Percentiles rank a stretch among this genome's conserved stretches.
Evolutionary conservation across 805 yeast species (phyloP).

Genomic region (Yarrowia phangngaensis): DNA sequence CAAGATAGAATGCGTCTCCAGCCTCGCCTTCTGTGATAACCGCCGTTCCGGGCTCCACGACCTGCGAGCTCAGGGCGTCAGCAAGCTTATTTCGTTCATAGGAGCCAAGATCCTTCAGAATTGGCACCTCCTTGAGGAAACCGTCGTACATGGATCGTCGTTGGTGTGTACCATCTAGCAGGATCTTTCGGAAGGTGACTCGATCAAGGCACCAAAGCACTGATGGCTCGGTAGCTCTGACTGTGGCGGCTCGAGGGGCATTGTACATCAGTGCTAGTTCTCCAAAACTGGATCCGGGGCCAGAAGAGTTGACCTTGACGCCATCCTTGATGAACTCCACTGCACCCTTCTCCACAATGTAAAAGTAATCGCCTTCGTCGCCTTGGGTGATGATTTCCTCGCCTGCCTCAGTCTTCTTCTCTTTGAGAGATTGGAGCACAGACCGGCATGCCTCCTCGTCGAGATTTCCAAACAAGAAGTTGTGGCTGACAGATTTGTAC

Average conservation of each 20-base stretch:
- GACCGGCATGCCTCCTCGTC: constrained; percentile 73
- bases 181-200: constrained; percentile 83
- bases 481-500: constrained; percentile 66
- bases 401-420: constrained; percentile 57
- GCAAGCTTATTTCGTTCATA: constrained; percentile 90
- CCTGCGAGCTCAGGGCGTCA: constrained; percentile 83
- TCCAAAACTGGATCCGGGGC: constrained; percentile 89
- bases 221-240: constrained; percentile 63
- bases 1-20: constrained; percentile 70
- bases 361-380: constrained; percentile 90
- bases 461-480: constrained; percentile 78
- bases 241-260: constrained; percentile 97
- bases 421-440: constrained; percentile 79
- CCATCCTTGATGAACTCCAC: constrained; percentile 79
- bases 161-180: constrained; percentile 84
- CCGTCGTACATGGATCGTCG: constrained; percentile 88
- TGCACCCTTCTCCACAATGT: constrained; percentile 76
- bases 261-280: constrained; percentile 97
- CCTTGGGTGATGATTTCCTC: constrained; percentile 80
- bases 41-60: constrained; percentile 63
- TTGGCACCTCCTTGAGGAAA: constrained; percentile 80
- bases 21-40: constrained; percentile 84
- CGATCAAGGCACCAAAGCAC: constrained; percentile 92
- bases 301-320: constrained; percentile 64
- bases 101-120: constrained; percentile 63